Base-by-base conservation (phyloP, 2,329 filamentous ascomycete species). In the Fusarium chuoi region DNA sequence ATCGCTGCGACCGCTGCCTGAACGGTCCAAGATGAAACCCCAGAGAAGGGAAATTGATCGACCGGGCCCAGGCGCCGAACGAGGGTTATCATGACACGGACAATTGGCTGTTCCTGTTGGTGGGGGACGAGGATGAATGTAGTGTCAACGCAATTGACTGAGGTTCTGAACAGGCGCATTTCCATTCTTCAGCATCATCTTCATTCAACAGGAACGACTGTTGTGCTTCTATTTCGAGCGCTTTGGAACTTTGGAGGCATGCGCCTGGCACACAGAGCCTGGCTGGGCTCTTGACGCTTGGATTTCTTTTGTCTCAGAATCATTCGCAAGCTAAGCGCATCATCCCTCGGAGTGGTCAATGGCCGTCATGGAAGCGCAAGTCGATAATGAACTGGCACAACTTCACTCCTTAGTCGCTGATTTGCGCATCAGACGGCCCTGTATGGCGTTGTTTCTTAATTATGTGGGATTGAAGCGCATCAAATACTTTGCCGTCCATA, bases 11-110 rank as follows among this genome's bases (percentile, higher is more conserved):
- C 42, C 60, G 42, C 59, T 76, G 67, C 41, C 64, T 62, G 64
- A 68, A 65, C 35, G 62, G 69, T 65, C 73, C 73, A 70, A 73
- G 57, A 73, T 77, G 75, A 78, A 78, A 78, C 76, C 70, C 72
- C 60, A 57, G 49, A 58, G 44, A 46, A 68, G 55, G 56, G 75
- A 60, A 65, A 75, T 68, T 71, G 73, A 77, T 70, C 70, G 71
- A 51, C 73, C 63, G 55, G 72, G 70, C 65, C 65, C 62, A 58
- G 75, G 70, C 65, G 62, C 44, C 35, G 46, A 66, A 51, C 60
- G 60, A 75, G 57, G 65, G 59, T 60, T 69, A 69, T 75, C 69
- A 72, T 74, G 67, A 64, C 71, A 75, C 26, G 41, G 66, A 18
- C 46, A 70, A 61, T 62, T 74, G 45, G 49, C 46, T 62, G 45